These are phyloP conservation scores for Sporothrix inflata DNA, from an alignment of 2,329 filamentous ascomycete species.

Conservation along the genomic window DNA sequence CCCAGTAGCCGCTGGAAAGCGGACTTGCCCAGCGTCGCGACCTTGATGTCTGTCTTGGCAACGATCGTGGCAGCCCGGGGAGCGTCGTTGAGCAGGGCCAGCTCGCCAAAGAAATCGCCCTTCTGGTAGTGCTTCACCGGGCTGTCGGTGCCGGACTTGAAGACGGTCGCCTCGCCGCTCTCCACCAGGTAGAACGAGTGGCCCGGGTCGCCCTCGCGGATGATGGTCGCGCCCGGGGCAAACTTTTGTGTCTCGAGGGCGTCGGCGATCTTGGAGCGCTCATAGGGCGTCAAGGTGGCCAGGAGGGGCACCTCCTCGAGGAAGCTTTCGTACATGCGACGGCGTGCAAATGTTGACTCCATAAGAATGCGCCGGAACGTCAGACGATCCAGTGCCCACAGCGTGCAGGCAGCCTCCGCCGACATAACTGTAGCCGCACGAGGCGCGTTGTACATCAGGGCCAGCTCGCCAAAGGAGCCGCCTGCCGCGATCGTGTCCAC, in stretches of 20 bases:
- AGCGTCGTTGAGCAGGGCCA: slow-evolving; percentile 90
- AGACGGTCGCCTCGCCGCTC: slow-evolving; percentile 82
- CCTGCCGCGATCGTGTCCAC: slow-evolving; percentile 83
- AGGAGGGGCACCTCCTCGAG: slow-evolving; percentile 91
- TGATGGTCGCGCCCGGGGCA: slow-evolving; percentile 77
- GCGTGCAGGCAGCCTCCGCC: slow-evolving; percentile 72
- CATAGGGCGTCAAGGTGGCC: slow-evolving; percentile 81
- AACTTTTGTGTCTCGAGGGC: slow-evolving; percentile 91
- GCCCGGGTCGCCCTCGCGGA: slow-evolving; percentile 87
- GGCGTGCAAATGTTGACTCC: slow-evolving; percentile 94
- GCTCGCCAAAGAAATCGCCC: slow-evolving; percentile 96
- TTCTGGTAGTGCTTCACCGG: slow-evolving; percentile 82
- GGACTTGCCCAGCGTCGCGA: slow-evolving; percentile 87
- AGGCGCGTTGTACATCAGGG: slow-evolving; percentile 97
- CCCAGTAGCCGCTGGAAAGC: slow-evolving; percentile 93
- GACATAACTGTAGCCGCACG: slow-evolving; percentile 93
- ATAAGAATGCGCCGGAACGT: slow-evolving; percentile 98
- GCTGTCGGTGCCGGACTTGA: slow-evolving; percentile 71
- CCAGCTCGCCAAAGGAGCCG: slow-evolving; percentile 93
- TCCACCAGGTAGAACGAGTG: slow-evolving; percentile 92
- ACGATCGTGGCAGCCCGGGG: slow-evolving; percentile 89
- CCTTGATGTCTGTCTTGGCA: slow-evolving; percentile 84
- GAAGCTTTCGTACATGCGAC: slow-evolving; percentile 97
- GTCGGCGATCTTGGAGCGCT: slow-evolving; percentile 96
- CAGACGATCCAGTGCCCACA: slow-evolving; percentile 93